Percentiles rank a stretch among this genome's conserved stretches.
These are phyloP conservation scores for Volutella citrinella DNA, from an alignment of 2,329 filamentous ascomycete genomes.

Conservation along the genomic window DNA sequence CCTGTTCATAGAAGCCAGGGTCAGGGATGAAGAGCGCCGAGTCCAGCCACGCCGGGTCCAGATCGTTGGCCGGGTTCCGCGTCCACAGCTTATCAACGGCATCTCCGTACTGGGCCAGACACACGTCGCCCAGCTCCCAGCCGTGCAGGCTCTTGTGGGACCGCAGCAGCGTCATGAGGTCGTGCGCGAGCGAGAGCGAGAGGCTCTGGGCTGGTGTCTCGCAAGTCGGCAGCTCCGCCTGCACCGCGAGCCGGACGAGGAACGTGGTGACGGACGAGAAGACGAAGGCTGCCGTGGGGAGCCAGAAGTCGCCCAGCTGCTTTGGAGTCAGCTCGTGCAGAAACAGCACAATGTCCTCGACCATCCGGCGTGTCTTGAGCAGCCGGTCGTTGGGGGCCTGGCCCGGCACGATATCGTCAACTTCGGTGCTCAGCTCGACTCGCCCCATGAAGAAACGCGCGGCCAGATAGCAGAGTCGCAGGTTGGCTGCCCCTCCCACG, in stretches of 20 bases:
- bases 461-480: conserved; percentile 49
- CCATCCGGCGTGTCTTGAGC: conserved; percentile 40
- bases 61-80: conserved; percentile 23
- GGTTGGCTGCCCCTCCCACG: conserved; percentile 45
- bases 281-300: conserved; percentile 44
- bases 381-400: conserved; percentile 28
- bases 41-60: too few species aligned
- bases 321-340: conserved; percentile 41
- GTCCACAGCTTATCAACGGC: conserved; percentile 42
- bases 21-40: too few species aligned
- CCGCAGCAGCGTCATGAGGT: conserved; percentile 38
- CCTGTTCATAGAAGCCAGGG: too few species aligned
- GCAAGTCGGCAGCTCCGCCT: conserved; percentile 37
- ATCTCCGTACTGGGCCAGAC: conserved; percentile 45
- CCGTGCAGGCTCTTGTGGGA: conserved; percentile 34
- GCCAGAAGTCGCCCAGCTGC: conserved; percentile 49
- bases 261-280: conserved; percentile 50
- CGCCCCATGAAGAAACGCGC: conserved; percentile 44
- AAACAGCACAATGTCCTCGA: conserved; percentile 48
- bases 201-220: conserved; percentile 32
- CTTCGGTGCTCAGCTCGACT: conserved; percentile 45
- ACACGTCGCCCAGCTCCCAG: conserved; percentile 52
- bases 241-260: conserved; percentile 45
- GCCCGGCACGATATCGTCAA: conserved; percentile 27
- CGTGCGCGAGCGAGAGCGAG: conserved; percentile 41